Evolutionary conservation across 352 stramenopile genomes (phyloP).

Genomic region (Globisporangium abappressorium): DNA sequence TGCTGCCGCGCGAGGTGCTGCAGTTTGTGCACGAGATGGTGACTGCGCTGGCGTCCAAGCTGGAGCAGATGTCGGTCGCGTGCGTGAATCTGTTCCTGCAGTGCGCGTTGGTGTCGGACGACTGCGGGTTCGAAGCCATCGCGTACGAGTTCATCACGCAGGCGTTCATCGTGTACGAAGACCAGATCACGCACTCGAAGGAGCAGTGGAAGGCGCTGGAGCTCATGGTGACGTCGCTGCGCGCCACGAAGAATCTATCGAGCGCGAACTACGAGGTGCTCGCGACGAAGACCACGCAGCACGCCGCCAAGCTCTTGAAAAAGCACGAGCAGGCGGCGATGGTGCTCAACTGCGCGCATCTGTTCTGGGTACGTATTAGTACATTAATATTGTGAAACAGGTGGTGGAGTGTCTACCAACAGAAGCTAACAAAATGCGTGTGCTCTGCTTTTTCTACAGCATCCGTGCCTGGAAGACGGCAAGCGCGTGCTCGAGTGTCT

Average conservation of each 20-base stretch:
- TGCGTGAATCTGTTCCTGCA: conserved; percentile 95
- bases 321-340: conserved; percentile 96
- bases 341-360: conserved; percentile 92
- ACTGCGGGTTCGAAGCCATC: conserved; percentile 86
- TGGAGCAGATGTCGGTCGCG: conserved; percentile 65
- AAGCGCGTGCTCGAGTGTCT: conserved; percentile 96
- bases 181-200: conserved; percentile 91
- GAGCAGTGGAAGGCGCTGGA: conserved; percentile 89
- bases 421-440: neutral
- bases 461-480: conserved; percentile 84
- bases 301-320: conserved; percentile 94
- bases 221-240: conserved; percentile 88
- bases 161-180: conserved; percentile 97
- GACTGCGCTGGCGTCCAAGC: conserved; percentile 85
- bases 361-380: conserved; percentile 90
- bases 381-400: too few species aligned
- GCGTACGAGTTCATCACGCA: conserved; percentile 96
- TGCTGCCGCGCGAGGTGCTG: conserved; percentile 92
- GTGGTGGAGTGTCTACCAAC: neutral
- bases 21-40: conserved; percentile 98
- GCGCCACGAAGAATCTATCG: conserved; percentile 75
- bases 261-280: conserved; percentile 93
- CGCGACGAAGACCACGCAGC: conserved; percentile 96
- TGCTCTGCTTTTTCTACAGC: conserved; percentile 25
- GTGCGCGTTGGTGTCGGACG: conserved; percentile 88